Evolutionary conservation across 2,329 filamentous ascomycete genomes (phyloP), one percentile per base, ranked within the genome.

Genomic region (Colletotrichum sp.): DNA sequence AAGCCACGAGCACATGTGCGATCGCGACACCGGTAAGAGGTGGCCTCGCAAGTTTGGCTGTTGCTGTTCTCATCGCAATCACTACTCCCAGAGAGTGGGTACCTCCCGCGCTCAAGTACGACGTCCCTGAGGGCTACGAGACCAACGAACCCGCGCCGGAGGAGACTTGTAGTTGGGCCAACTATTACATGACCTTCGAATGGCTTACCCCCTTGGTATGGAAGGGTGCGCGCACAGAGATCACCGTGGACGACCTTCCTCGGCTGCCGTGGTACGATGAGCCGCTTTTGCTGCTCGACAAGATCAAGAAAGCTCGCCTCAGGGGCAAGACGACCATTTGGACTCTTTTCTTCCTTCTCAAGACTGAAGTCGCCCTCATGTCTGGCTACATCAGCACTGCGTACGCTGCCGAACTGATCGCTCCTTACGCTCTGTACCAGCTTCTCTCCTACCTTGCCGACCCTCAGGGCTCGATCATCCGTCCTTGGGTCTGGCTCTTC

Each of bases 241-340:
- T 91, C 70, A 86, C 87, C 30, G 84, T 89, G 78, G 84, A 87
- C 49, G 86, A 87, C 77, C 85, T 91, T 24, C 88, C 89, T 4
- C 84, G 79, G 32, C 81, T 91, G 34, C 88, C 89, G 3, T 90
- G 89, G 88, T 91, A 91, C 77, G 89, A 91, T 68, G 89, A 91
- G 76, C 89, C 89, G 10, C 80, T 87, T 26, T 81, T 89, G 67
- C 85, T 90, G 18, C 82, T 90, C 3, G 82, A 82, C 26, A 85
- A 83, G 72, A 82, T 90, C 13, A 85, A 87, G 30, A 79, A 83
- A 21, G 88, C 89, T 15, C 86, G 89, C 4, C 79, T 80, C 32
- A 85, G 85, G 72, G 85, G 85, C 32, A 85, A 83, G 75, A 86
- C 82, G 18, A 91, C 89, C 5, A 71, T 88, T 16, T 84, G 85